Percentiles rank a stretch among this genome's conserved stretches.
Evolutionary conservation across 768 basidiomycete genomes (phyloP).

Genomic region (Wakefieldia striispora): DNA sequence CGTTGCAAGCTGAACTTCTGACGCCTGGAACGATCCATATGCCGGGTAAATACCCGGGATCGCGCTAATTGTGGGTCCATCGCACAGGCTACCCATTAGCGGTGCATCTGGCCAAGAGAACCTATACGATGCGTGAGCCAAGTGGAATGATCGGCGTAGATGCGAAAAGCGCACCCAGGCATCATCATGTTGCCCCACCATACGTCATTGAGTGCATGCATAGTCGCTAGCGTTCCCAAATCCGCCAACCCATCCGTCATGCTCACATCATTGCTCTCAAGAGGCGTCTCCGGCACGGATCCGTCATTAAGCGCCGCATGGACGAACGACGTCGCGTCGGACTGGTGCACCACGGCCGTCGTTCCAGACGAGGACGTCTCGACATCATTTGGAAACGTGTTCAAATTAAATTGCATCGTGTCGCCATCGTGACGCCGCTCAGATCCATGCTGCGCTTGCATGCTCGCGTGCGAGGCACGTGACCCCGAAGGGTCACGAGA

Average conservation of each 20-base stretch:
- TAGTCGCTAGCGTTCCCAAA: slow-evolving; percentile 62
- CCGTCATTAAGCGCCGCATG: slow-evolving; percentile 23
- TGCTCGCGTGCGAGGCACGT: slow-evolving; percentile 19
- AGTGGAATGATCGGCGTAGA: background rate
- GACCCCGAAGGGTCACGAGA: slow-evolving; percentile 32
- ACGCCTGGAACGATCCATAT: slow-evolving; percentile 18
- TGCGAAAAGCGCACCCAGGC: slow-evolving; percentile 50
- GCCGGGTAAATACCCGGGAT: slow-evolving; percentile 19
- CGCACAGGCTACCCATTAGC: slow-evolving; percentile 20
- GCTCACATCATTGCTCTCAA: slow-evolving; percentile 16
- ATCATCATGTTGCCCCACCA: slow-evolving; percentile 86
- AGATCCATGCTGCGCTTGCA: slow-evolving; percentile 11
- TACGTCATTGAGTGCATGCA: slow-evolving; percentile 67
- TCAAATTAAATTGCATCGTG: slow-evolving; percentile 33
- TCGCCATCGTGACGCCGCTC: slow-evolving; percentile 18
- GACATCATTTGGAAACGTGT: background rate
- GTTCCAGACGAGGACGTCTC: background rate
- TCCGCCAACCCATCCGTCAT: slow-evolving; percentile 34
- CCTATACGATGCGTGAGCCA: slow-evolving; percentile 5
- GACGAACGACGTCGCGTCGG: slow-evolving; percentile 45
- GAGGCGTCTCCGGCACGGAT: background rate
- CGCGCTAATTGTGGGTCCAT: slow-evolving; percentile 6
- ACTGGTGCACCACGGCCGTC: slow-evolving; percentile 6
- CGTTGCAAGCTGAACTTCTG: slow-evolving; percentile 26
- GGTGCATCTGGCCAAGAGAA: slow-evolving; percentile 34